Evolutionary conservation across 805 yeast species (phyloP).

Genomic region (Ogataea naganishii): DNA sequence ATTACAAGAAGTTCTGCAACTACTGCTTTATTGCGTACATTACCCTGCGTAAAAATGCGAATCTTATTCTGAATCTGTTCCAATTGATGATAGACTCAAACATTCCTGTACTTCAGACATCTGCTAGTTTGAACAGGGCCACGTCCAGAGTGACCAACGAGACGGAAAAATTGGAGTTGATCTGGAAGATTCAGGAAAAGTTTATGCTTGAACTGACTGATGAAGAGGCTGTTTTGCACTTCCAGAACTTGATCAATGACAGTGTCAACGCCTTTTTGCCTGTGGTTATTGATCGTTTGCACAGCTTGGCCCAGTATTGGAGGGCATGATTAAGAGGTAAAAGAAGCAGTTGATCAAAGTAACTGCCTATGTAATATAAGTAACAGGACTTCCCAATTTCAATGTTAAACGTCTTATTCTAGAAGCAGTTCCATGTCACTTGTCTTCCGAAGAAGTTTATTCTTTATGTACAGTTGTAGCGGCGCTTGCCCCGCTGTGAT

Average conservation of each 20-base stretch:
- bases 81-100: conserved; percentile 91
- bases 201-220: conserved; percentile 90
- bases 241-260: conserved; percentile 88
- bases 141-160: conserved; percentile 20
- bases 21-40: conserved; percentile 94
- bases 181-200: conserved; percentile 87
- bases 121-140: conserved; percentile 4
- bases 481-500: conserved; percentile 19
- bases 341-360: background rate
- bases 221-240: conserved; percentile 91
- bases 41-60: conserved; percentile 81
- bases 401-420: conserved; percentile 1
- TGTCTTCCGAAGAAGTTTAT: conserved; percentile 15
- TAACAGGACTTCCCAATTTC: background rate
- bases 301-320: conserved; percentile 97
- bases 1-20: conserved; percentile 79
- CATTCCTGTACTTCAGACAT: conserved; percentile 72
- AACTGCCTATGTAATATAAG: background rate
- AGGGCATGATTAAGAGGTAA: conserved; percentile 50
- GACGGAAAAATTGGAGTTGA: conserved; percentile 77
- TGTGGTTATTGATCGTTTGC: conserved; percentile 89
- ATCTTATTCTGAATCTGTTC: conserved; percentile 80
- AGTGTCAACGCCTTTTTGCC: conserved; percentile 92
- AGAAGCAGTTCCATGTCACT: conserved; percentile 8
- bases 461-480: conserved; percentile 17